Evolutionary conservation across 73 alveolate genomes (phyloP).

Genomic region (Uronychia setigera): DNA sequence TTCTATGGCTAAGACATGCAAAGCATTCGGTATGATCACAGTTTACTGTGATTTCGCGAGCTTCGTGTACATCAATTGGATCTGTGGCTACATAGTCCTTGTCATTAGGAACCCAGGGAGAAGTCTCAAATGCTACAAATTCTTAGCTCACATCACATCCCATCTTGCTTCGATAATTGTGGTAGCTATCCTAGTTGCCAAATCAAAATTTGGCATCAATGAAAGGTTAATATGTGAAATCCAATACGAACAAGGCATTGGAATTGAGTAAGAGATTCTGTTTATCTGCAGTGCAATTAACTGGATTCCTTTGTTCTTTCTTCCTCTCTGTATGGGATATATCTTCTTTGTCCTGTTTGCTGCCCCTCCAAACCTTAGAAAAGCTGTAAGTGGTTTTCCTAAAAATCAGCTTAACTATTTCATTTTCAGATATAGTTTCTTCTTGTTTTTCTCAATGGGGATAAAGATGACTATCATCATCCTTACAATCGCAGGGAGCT

Average conservation of each 20-base stretch:
- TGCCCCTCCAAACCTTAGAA: not conserved
- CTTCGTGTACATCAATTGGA: slow-evolving; percentile 42
- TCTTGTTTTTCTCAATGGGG: not conserved
- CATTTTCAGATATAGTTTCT: not conserved
- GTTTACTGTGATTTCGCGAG: slow-evolving; percentile 35
- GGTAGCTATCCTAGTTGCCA: not conserved
- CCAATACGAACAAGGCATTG: not conserved
- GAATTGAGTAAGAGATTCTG: not conserved
- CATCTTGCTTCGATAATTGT: not conserved
- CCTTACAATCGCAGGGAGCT: not conserved
- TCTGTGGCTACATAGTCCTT: slow-evolving; percentile 37
- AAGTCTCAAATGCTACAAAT: slow-evolving; percentile 1
- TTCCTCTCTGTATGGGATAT: not conserved
- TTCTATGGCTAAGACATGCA: slow-evolving; percentile 1
- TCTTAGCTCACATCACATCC: slow-evolving; percentile 27
- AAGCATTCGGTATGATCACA: slow-evolving; percentile 26
- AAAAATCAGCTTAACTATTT: not conserved
- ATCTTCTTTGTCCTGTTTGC: not conserved
- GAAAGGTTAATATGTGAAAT: slow-evolving; percentile 7
- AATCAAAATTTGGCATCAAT: slow-evolving; percentile 26
- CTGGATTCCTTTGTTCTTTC: not conserved
- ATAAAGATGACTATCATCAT: not conserved
- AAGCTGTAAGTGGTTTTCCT: not conserved
- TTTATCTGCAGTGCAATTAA: not conserved
- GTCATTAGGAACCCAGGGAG: slow-evolving; percentile 45